phyloP scores from a whole-genome alignment of 495 filamentous ascomycete genomes.

The Pyronema omphalodes region DNA sequence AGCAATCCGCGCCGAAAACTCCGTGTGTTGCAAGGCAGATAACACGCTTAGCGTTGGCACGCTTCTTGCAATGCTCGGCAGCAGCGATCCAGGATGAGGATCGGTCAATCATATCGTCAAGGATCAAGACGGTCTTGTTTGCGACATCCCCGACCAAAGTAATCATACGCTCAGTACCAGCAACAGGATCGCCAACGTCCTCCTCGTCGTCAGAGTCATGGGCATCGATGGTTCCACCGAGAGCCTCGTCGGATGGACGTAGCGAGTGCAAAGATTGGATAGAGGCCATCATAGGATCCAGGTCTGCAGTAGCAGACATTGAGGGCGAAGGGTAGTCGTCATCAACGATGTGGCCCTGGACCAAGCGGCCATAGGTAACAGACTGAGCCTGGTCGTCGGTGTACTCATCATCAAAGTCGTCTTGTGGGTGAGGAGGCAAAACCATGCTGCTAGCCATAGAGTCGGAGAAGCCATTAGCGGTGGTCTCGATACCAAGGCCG shows the following conservation, averaged over 20 bases:
- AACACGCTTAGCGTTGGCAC: constrained; percentile 77
- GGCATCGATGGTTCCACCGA: constrained; percentile 69
- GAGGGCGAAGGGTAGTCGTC: constrained; percentile 72
- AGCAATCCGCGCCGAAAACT: constrained; percentile 72
- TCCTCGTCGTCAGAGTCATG: constrained; percentile 59
- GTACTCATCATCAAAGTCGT: constrained; percentile 44
- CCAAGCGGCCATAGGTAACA: constrained; percentile 74
- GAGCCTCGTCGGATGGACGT: constrained; percentile 38
- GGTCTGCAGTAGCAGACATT: constrained; percentile 30
- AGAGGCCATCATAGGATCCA: constrained; percentile 46
- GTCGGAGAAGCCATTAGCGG: constrained; percentile 5
- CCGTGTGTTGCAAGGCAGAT: constrained; percentile 97
- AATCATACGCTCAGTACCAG: constrained; percentile 75
- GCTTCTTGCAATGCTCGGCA: constrained; percentile 91
- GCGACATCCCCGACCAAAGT: constrained; percentile 88
- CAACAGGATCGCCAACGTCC: constrained; percentile 61
- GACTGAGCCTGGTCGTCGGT: constrained; percentile 74
- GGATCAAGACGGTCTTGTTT: constrained; percentile 69
- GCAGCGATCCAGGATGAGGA: constrained; percentile 92
- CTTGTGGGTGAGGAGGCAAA: constrained; percentile 20
- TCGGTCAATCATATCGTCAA: constrained; percentile 99
- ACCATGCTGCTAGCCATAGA: constrained; percentile 10
- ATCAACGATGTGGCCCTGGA: constrained; percentile 93
- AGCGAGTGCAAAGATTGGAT: constrained; percentile 45
- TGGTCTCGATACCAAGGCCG: constrained; percentile 13